These are phyloP conservation scores for Erodium maritimum DNA, from an alignment of 345 rosid species.

Conservation along the genomic window DNA sequence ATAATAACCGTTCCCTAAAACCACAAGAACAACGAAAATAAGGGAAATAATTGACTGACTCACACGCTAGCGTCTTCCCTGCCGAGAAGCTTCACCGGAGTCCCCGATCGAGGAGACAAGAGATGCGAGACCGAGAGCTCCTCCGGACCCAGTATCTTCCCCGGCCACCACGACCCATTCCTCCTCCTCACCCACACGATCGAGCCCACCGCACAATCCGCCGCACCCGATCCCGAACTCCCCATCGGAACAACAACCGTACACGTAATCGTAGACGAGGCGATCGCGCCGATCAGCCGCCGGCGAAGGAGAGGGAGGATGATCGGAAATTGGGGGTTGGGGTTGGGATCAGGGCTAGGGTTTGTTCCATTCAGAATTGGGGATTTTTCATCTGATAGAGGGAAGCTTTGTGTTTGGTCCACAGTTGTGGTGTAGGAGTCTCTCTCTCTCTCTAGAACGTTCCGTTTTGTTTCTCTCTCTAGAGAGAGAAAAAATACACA, in stretches of 20 bases:
- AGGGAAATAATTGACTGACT: slow-evolving; percentile 12
- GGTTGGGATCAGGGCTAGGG: slow-evolving; percentile 26
- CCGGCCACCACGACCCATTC: slow-evolving; percentile 99
- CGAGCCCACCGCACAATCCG: slow-evolving; percentile 36
- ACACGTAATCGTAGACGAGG: too few species aligned
- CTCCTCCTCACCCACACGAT: slow-evolving; percentile 97
- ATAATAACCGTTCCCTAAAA: neutral
- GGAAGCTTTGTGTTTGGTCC: neutral
- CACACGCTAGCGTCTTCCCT: slow-evolving; percentile 99
- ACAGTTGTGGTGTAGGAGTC: slow-evolving; percentile 8
- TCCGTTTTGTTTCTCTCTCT: neutral
- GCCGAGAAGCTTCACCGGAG: slow-evolving; percentile 98
- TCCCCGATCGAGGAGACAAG: slow-evolving; percentile 82
- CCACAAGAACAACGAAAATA: neutral
- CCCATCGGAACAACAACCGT: slow-evolving; percentile 31
- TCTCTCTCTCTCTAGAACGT: neutral
- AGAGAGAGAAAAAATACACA: too few species aligned
- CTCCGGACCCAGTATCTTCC: slow-evolving; percentile 68
- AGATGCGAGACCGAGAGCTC: slow-evolving; percentile 69
- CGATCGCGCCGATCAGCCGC: slow-evolving; percentile 16
- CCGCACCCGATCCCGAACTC: slow-evolving; percentile 39
- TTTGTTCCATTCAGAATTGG: slow-evolving; percentile 62
- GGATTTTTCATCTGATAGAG: slow-evolving; percentile 15
- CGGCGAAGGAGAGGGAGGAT: slow-evolving; percentile 22
- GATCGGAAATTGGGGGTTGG: slow-evolving; percentile 22